phyloP scores from a whole-genome alignment of 192 early-diverging fungal genomes.

The Podila clonocystis region DNA sequence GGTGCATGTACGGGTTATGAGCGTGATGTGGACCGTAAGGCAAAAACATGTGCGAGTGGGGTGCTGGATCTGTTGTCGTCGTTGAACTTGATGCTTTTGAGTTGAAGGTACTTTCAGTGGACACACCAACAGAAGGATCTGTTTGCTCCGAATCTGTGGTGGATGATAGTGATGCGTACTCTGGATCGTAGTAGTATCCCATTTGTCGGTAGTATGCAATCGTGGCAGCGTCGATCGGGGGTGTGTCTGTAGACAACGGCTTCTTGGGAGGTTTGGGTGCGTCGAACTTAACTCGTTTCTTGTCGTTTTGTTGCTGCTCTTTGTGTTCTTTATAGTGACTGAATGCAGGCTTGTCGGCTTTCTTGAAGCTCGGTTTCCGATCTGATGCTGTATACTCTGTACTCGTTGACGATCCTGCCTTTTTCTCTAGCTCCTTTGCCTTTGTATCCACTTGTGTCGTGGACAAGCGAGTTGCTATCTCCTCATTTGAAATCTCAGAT shows the following conservation, averaged over 20 bases:
- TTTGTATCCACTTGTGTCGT: too few species aligned
- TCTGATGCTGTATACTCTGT: slow-evolving; percentile 16
- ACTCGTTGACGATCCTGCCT: not conserved
- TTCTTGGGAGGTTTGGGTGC: not conserved
- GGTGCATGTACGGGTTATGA: too few species aligned
- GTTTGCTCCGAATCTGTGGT: not conserved
- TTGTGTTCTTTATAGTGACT: slow-evolving; percentile 10
- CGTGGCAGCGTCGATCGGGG: slow-evolving; percentile 28
- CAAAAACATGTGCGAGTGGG: not conserved
- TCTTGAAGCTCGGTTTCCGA: slow-evolving; percentile 54
- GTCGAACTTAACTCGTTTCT: not conserved
- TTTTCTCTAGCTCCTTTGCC: not conserved
- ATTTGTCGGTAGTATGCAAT: slow-evolving; percentile 40
- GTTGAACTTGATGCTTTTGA: not conserved
- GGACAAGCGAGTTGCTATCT: too few species aligned
- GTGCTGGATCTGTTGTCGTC: not conserved
- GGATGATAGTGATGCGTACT: not conserved
- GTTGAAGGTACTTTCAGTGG: not conserved
- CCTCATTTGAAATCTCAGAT: too few species aligned
- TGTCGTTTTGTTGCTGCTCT: not conserved
- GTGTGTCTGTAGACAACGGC: not conserved
- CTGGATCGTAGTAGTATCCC: slow-evolving; percentile 46
- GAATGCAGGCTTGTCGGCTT: slow-evolving; percentile 40
- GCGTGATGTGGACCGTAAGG: not conserved
- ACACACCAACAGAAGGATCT: not conserved